Evolutionary conservation across 306 rosid genomes (phyloP), one percentile per base, ranked within the genome.

Genomic region (Oemleria cerasiformis): DNA sequence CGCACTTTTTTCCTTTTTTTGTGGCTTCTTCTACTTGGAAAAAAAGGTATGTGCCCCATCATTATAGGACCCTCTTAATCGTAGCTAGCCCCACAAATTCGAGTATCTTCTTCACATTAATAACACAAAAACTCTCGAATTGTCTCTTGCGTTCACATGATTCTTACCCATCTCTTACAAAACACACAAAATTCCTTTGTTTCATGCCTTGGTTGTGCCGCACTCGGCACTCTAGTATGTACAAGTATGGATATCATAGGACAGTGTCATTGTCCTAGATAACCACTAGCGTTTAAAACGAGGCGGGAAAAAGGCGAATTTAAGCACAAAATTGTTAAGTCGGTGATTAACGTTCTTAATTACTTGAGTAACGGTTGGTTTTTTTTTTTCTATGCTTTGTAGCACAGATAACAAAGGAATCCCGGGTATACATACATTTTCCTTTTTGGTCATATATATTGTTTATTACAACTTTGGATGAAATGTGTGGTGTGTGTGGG

Each of bases 1-100:
- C 79, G 80, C 84, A 86, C 91, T 85, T 87, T 82, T 86, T 86
- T 69, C 42, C 59, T 78, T 49, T 87, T 74, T 83, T 43, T 81
- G 10, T 62, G 69, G 56, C 74, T 73, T 79, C 60, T 80, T 80
- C 59, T 80, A 47, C 66, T 68, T 39, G 70, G 64, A 61, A 83
- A 63, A 65, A 83, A 78, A 72, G 72, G 67, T 74, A 9, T 67
- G 70, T 61, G 72, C 82, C 44, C 72, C 72, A 54, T 64, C 66
- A 59, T 13, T 68, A 59, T 75, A 73, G 91, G 86, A 75, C 87
- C 82, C 75, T 44, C 59, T 39, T 44, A 40, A 30, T 30, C 19
- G 3, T 21, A 40, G 34, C 36, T 19, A 19, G 40, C 59, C 63
- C 48, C 47, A 56, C 63, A 48, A 25, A 38, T 58, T 58, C 42